Base-by-base conservation (phyloP, 176 grass and related monocot genomes). In the Carex kokanica region DNA sequence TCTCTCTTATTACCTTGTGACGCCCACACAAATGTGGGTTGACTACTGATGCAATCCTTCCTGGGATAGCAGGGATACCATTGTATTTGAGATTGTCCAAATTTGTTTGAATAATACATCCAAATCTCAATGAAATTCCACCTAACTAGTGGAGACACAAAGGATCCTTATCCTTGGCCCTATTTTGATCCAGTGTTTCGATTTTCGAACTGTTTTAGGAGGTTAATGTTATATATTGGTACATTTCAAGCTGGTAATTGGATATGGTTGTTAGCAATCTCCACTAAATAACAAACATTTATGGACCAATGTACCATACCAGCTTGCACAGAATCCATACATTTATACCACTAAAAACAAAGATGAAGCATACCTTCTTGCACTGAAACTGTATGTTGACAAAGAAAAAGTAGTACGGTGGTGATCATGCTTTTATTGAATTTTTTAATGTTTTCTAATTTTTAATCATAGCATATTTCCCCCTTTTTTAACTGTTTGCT, bases 401-500 rank as follows among this genome's bases (percentile, higher is more conserved):
- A 68, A 5, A 40, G 1, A 40, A 68, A 68, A 38, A 38, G 10
- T 60, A n/a, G 2, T 64, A 49, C 9, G 10, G 61, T 13, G 10
- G 61, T 5, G 10, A 64, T 49, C 45, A 49, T 49, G 45, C 45
- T 49, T 49, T 49, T 49, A 69, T n/a, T 41, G 16, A n/a, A 2
- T 69, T 8, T 17, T n/a, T 41, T 49, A 11, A 11, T 47, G 8
- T 49, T 69, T 4, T 69, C 17, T 38, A 38, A 18, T 69, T 40
- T 40, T 41, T 9, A 69, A 69, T 10, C 32, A 41, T 69, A 69
- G 16, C 8, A 43, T 14, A 27, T 18, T 15, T 24, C 52, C 6
- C 2, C 5, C 11, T 16, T 14, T 80, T 4, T 69, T 11, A 2
- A 83, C 85, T 85, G 0, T 94, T 74, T 97, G 54, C 90, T 74